Evolutionary conservation across 1,139 yeast species (phyloP), one percentile per base, ranked within the genome.

Genomic region (Candida sp.): DNA sequence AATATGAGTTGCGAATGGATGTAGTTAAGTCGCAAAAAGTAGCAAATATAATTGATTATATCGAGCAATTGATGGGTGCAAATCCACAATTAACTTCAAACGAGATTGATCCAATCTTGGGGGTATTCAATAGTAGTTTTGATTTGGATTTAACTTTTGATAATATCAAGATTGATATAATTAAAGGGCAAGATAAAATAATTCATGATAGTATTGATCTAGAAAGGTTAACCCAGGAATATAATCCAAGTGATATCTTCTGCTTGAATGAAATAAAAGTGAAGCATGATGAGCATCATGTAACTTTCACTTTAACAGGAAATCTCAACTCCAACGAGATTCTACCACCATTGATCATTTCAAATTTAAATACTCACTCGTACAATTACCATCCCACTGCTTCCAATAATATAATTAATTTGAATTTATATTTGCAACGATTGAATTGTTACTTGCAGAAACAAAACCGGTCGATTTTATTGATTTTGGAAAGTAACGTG

Each of bases 321-420:
- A 58, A 55, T 43, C 41, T 56, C 19, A 41, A 49, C 22, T 57
- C 53, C 0, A 45, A 49, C 22, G 55, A 57, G 34, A 52, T 55
- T 35, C 46, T 56, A 15, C 47, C 47, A 21, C 61, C 63, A 2
- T 43, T 56, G 22, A 43, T 58, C 12, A 43, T 57, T 5, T 38
- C 51, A 1, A 41, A 39, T 9, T 27, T 40, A 7, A 21, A 30
- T n/a, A 12, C 38, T 5, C 22, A 22, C n/a, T 30, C 12, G n/a
- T 44, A 45, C 21, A 47, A 47, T 33, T 50, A 49, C 27, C 48
- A 41, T 35, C 53, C 53, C 2, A 38, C 41, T 9, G 53, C 52
- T 2, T 35, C 47, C 23, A 21, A 49, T 21, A 50, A 50, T 36
- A 40, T 47, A 5, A 46, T 41, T 34, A 52, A 50, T n/a, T 43